phyloP scores from a whole-genome alignment of 2,329 filamentous ascomycete species.

The Exophiala sp. region DNA sequence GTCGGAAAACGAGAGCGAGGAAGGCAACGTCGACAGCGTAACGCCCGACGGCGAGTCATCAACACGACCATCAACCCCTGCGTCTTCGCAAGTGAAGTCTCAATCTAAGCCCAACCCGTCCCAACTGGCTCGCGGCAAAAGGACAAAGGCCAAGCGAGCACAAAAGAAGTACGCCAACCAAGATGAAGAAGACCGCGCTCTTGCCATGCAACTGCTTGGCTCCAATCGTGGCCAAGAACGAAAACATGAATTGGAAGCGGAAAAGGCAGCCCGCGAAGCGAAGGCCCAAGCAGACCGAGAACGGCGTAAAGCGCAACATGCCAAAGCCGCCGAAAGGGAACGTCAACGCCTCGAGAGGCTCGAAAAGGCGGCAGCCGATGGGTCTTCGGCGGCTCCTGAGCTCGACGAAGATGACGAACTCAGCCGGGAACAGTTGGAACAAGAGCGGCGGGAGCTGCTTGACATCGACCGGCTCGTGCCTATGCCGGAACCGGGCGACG shows the following conservation, averaged over 20 bases:
- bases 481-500: constrained; percentile 71
- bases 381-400: constrained; percentile 38
- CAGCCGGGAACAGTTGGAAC: constrained; percentile 43
- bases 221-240: constrained; percentile 59
- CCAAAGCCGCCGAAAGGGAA: constrained; percentile 60
- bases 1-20: constrained; percentile 6
- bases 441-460: constrained; percentile 44
- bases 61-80: constrained; percentile 21
- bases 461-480: constrained; percentile 69
- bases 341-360: constrained; percentile 62
- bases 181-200: constrained; percentile 83
- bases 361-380: constrained; percentile 49
- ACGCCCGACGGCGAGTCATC: constrained; percentile 5
- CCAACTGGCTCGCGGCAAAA: constrained; percentile 25
- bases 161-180: constrained; percentile 84
- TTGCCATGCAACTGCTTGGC: constrained; percentile 83
- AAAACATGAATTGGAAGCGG: constrained; percentile 58
- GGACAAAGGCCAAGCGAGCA: constrained; percentile 47
- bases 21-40: constrained; percentile 4
- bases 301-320: constrained; percentile 72
- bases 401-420: constrained; percentile 54
- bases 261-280: constrained; percentile 63
- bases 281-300: constrained; percentile 66
- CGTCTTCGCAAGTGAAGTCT: constrained; percentile 22
- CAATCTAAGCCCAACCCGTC: constrained; percentile 25